Percentiles rank a stretch among this genome's conserved stretches.
Conservation (phyloP, 768 basidiomycete species). For the Boletus subparvulus region DNA sequence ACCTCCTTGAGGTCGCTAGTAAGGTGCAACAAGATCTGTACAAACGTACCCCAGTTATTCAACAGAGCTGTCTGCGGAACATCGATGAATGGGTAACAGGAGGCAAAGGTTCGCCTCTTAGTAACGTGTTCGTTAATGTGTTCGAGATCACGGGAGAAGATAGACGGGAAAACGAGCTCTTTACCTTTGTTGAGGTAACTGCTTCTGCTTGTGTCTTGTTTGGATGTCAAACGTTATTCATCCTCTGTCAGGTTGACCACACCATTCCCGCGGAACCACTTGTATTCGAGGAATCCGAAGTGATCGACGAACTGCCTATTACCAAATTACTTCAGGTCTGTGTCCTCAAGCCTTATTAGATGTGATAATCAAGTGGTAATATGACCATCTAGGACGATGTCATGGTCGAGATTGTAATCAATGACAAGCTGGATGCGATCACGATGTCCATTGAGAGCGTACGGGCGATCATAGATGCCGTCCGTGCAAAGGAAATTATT, state of each 20-base stretch:
- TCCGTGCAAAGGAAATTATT: constrained; percentile 18
- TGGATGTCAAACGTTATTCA: neutral
- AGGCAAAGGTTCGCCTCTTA: constrained; percentile 31
- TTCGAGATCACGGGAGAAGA: constrained; percentile 36
- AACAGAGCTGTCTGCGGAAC: constrained; percentile 39
- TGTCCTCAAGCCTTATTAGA: neutral
- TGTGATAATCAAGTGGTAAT: neutral
- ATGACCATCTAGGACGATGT: constrained; percentile 31
- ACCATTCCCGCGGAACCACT: constrained; percentile 28
- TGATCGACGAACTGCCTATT: constrained; percentile 18
- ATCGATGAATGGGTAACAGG: constrained; percentile 40
- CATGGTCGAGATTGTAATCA: constrained; percentile 33
- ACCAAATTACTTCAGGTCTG: constrained; percentile 29
- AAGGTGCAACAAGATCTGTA: constrained; percentile 37
- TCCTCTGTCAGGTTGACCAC: constrained; percentile 34
- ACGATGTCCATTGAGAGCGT: constrained; percentile 24
- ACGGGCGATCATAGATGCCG: constrained; percentile 12
- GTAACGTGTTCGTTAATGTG: constrained; percentile 47
- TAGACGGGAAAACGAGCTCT: constrained; percentile 14
- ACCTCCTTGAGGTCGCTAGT: constrained; percentile 30
- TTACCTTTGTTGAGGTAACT: constrained; percentile 38
- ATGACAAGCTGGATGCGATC: constrained; percentile 17
- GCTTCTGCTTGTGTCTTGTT: neutral
- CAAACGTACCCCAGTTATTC: constrained; percentile 38
- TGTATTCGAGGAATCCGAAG: constrained; percentile 7